These are phyloP conservation scores for Aureobasidium sp. DNA, from an alignment of 2,329 filamentous ascomycete genomes.

Conservation along the genomic window DNA sequence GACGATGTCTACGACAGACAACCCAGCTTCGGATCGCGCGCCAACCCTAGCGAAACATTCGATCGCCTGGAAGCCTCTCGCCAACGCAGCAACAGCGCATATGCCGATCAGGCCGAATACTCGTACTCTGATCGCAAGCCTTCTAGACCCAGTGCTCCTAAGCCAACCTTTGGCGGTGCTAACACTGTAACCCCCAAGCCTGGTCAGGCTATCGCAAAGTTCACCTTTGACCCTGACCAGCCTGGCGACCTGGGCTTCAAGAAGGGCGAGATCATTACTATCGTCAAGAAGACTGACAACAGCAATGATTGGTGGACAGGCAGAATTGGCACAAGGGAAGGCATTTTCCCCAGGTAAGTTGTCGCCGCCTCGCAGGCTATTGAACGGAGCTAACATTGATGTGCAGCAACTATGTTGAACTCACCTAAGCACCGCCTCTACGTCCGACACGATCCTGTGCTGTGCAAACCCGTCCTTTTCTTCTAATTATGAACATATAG, in stretches of 20 bases:
- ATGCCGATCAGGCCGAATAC: slow-evolving; percentile 43
- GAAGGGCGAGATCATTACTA: slow-evolving; percentile 94
- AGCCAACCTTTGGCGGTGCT: slow-evolving; percentile 33
- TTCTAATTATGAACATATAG: not conserved
- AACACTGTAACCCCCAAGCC: slow-evolving; percentile 33
- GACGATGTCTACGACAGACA: slow-evolving; percentile 65
- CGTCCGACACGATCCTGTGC: not conserved
- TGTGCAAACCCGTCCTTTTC: not conserved
- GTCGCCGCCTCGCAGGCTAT: not conserved
- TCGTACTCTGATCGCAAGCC: slow-evolving; percentile 57
- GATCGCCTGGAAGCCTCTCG: slow-evolving; percentile 34
- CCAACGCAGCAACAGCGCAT: slow-evolving; percentile 30
- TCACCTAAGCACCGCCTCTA: slow-evolving; percentile 14
- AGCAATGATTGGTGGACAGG: slow-evolving; percentile 98
- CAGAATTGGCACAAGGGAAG: slow-evolving; percentile 72
- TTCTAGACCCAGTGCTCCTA: slow-evolving; percentile 71
- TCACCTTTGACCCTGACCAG: slow-evolving; percentile 91
- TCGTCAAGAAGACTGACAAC: slow-evolving; percentile 88
- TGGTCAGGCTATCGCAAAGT: slow-evolving; percentile 85
- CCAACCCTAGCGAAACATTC: slow-evolving; percentile 46
- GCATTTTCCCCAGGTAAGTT: slow-evolving; percentile 79
- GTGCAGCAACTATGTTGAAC: slow-evolving; percentile 28
- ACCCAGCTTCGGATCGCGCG: slow-evolving; percentile 41
- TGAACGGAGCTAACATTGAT: not conserved
- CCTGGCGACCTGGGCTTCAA: slow-evolving; percentile 90